Conservation (phyloP, 305 asterid genomes). For the Ruellia speciosa region DNA sequence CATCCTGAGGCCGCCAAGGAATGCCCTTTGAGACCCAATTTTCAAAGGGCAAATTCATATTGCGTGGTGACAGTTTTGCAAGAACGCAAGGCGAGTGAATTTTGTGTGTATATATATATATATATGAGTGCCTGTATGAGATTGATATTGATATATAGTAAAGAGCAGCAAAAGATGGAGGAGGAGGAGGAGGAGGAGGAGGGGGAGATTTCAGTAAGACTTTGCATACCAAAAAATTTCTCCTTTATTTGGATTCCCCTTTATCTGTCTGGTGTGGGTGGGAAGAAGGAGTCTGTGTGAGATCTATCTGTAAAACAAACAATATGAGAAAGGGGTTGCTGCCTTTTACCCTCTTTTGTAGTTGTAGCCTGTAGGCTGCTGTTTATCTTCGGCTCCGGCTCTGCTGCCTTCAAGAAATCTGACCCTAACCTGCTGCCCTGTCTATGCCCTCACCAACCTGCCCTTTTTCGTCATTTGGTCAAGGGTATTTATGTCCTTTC, state of each 20-base stretch:
- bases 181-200: slow-evolving; percentile 6
- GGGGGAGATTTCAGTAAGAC: slow-evolving; percentile 33
- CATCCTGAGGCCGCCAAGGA: slow-evolving; percentile 14
- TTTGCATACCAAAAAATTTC: slow-evolving; percentile 29
- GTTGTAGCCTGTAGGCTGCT: too few relatives aligned
- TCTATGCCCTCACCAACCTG: too few relatives aligned
- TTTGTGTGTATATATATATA: slow-evolving; percentile 9
- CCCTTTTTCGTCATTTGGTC: too few relatives aligned
- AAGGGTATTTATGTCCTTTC: too few relatives aligned
- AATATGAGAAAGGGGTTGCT: not conserved
- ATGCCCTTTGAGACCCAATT: slow-evolving; percentile 15
- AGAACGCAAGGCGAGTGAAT: slow-evolving; percentile 15
- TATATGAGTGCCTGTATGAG: slow-evolving; percentile 11
- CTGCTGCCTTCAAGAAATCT: too few relatives aligned
- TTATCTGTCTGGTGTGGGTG: slow-evolving; percentile 5
- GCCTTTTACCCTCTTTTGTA: not conserved
- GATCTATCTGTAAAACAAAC: not conserved
- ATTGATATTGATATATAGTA: slow-evolving; percentile 20
- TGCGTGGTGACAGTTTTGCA: not conserved
- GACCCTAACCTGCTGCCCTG: too few relatives aligned
- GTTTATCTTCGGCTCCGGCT: too few relatives aligned
- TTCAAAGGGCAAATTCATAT: slow-evolving; percentile 20
- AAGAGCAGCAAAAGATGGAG: slow-evolving; percentile 19
- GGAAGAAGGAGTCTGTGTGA: not conserved
- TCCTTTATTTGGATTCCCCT: slow-evolving; percentile 15